Evolutionary conservation across 2,329 filamentous ascomycete species (phyloP).

Genomic region (Botrytis tulipae): DNA sequence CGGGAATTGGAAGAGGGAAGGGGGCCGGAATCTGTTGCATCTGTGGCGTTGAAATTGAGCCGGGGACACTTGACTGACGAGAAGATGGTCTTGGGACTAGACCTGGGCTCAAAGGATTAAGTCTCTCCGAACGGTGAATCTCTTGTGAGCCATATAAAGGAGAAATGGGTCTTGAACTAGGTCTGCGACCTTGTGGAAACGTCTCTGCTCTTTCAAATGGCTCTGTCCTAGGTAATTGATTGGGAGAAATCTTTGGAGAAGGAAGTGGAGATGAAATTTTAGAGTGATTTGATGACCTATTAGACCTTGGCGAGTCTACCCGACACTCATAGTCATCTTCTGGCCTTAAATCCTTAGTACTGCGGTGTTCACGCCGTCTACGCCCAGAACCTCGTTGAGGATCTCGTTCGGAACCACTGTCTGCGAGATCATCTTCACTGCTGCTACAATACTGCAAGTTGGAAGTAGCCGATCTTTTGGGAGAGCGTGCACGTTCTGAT

Average conservation of each 20-base stretch:
- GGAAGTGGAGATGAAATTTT: conserved; percentile 31
- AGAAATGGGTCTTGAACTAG: conserved; percentile 31
- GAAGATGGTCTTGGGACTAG: conserved; percentile 24
- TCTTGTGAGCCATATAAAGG: conserved; percentile 30
- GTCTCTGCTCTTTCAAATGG: conserved; percentile 33
- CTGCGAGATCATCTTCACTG: conserved; percentile 35
- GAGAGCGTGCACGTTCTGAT: conserved; percentile 26
- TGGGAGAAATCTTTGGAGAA: conserved; percentile 36
- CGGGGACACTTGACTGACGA: conserved; percentile 25
- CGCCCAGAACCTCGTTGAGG: conserved; percentile 29
- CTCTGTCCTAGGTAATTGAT: conserved; percentile 29
- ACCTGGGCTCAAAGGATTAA: conserved; percentile 30
- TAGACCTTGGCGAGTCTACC: conserved; percentile 31
- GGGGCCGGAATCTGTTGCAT: conserved; percentile 21
- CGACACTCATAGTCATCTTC: conserved; percentile 28
- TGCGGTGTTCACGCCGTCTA: conserved; percentile 22
- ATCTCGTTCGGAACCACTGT: conserved; percentile 35
- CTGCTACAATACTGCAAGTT: conserved; percentile 30
- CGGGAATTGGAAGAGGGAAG: conserved; percentile 29
- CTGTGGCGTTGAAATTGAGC: conserved; percentile 16
- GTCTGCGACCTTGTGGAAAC: conserved; percentile 28
- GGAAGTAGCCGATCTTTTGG: conserved; percentile 29
- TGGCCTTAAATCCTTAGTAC: conserved; percentile 21
- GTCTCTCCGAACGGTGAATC: conserved; percentile 26
- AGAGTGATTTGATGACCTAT: conserved; percentile 30